Base-by-base conservation (phyloP, 2,329 filamentous ascomycete species). In the Fusarium chaquense region DNA sequence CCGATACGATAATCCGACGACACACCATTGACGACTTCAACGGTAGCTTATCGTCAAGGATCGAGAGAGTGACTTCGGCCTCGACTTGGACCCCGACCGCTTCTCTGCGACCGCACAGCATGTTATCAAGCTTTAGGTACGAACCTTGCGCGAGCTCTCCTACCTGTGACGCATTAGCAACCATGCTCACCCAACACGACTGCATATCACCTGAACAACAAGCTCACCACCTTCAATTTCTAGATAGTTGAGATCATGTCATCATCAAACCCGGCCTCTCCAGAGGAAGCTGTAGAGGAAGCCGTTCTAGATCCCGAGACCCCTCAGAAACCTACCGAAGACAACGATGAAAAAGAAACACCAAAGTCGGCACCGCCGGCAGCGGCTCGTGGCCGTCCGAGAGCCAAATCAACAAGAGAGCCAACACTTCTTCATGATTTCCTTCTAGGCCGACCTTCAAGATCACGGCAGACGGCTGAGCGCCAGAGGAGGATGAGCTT, bases 341-440 rank as follows among this genome's bases (percentile, higher is more conserved):
- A 61, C 33, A 55, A 69, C 35, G 59, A 72, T 59, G 66, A 53
- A 33, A 65, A 68, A 13, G 63, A 70, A 59, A 81, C 80, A 6
- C 81, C 83, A 18, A 83, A 83, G 74, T 82, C 81, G 58, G 80
- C 83, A 5, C 83, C 82, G 4, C 83, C 83, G 9, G 79, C 79
- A 32, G 78, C 75, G 11, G 65, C 72, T 22, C 76, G 77, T 38
- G 61, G 58, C 22, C 75, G 79, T 22, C 71, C 77, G 20, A 78
- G 79, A 46, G 75, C 81, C 24, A 78, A 78, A 47, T 78, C 82
- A 28, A 83, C 79, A 54, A 84, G 77, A 8, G 77, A 81, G 56
- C 77, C 80, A 8, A 87, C 84, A 3, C 78, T 89, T 6, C 80
- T 89, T 11, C 79, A 80, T 35, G 87, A 89, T 76, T 89, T 89